Conservation (phyloP, 1,139 yeast species). For the Wickerhamomyces sp. region DNA sequence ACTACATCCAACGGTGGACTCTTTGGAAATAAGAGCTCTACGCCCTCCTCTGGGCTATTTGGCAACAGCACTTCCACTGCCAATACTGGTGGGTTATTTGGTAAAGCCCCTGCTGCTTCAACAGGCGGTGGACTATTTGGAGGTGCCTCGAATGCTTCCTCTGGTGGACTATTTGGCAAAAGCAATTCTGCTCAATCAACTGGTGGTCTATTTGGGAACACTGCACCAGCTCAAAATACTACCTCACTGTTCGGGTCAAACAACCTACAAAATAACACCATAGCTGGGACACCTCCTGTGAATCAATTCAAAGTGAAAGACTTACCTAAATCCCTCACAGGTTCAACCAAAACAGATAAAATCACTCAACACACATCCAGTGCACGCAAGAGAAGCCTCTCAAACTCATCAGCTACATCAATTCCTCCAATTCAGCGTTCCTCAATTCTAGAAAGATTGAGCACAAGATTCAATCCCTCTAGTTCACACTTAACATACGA, state of each 20-base stretch:
- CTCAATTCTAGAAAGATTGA: conserved; percentile 29
- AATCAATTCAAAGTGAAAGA: conserved; percentile 25
- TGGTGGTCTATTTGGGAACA: conserved; percentile 15
- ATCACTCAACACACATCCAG: conserved; percentile 7
- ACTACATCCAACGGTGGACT: conserved; percentile 14
- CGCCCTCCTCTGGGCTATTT: conserved; percentile 8
- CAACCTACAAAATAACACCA: conserved; percentile 1
- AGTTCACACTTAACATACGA: conserved; percentile 23
- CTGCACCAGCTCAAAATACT: conserved; percentile 4
- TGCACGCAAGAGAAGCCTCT: conserved; percentile 22
- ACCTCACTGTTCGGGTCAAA: conserved; percentile 1
- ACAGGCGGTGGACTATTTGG: conserved; percentile 27
- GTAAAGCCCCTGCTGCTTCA: not conserved
- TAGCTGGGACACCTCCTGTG: conserved; percentile 12
- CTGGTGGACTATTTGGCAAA: conserved; percentile 25
- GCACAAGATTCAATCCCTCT: conserved; percentile 26
- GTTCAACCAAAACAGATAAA: conserved; percentile 19
- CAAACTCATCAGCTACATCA: conserved; percentile 12
- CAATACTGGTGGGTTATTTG: conserved; percentile 4
- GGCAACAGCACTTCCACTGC: conserved; percentile 9
- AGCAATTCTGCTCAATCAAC: conserved; percentile 8
- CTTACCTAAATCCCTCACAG: conserved; percentile 35
- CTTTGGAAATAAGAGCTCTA: conserved; percentile 7
- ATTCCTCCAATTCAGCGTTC: conserved; percentile 21
- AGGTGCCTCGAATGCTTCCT: not conserved